Evolutionary conservation across 768 basidiomycete genomes (phyloP), one percentile per base, ranked within the genome.

Genomic region (Russula griseocarnosa): DNA sequence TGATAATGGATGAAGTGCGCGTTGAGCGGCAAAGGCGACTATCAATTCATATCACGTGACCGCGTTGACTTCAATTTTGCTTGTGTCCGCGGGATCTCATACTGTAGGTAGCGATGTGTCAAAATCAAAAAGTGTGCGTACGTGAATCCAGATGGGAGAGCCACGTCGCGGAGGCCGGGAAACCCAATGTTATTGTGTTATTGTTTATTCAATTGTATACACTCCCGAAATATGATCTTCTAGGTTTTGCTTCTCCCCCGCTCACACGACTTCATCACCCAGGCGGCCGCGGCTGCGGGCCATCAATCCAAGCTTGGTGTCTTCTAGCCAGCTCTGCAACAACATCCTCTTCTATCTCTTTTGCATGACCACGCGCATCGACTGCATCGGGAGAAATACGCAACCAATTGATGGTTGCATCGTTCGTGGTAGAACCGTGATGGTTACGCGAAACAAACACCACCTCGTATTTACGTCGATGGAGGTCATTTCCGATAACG

Each of bases 401-500:
- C 18, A 92, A 75, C 87, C 88, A 89, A 3, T 76, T 77, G 68
- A 88, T 85, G 22, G 75, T 72, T 65, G 83, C 88, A 14, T 72
- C 67, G 18, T 52, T 69, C 53, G 61, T 58, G 6, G 52, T 47
- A 71, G 60, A 22, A 67, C 63, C 55, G 62, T 47, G n/a, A 65
- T 53, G 70, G 47, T 73, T 66, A 60, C 72, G 84, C 22, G 90
- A 90, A 34, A 99, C 88, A 70, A 98, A 90, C 6, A 96, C 91
- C 60, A 99, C 96, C 73, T 94, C 90, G 66, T 83, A 83, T 74
- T 99, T 99, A 58, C 97, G 84, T 42, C 83, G 82, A 71, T 94
- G 84, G n/a, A 99, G 85, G 65, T 94, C 89, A 74, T 99, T 99
- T 22, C 93, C 97, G 66, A 99, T 92, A 58, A 99, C 97, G 32